phyloP scores from a whole-genome alignment of 306 rosid species.

The Fagus crenata region DNA sequence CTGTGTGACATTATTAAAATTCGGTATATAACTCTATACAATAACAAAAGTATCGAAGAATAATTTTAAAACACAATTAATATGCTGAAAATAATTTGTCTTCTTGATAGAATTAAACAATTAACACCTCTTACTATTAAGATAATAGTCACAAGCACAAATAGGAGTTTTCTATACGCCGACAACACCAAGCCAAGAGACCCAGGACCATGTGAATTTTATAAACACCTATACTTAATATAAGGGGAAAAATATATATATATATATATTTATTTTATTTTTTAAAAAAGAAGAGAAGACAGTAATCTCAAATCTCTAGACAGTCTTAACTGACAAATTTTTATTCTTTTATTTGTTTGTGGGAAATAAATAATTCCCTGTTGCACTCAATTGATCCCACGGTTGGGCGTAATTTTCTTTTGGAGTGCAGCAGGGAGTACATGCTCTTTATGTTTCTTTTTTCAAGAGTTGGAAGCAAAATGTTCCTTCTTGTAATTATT shows the following conservation, averaged over 20 bases:
- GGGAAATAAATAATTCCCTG: neutral
- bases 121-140: neutral
- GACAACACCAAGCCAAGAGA: slow-evolving; percentile 3
- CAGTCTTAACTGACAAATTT: neutral
- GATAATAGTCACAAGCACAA: neutral
- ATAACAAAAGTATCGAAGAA: neutral
- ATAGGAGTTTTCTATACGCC: neutral
- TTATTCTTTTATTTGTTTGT: neutral
- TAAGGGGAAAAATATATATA: neutral
- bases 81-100: neutral
- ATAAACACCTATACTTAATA: neutral
- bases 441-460: neutral
- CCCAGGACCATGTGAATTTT: neutral
- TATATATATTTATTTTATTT: too few species aligned
- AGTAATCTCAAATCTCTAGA: slow-evolving; percentile 5
- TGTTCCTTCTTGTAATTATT: too few species aligned
- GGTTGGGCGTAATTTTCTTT: too few species aligned
- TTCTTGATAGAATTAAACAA: neutral
- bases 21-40: too few species aligned
- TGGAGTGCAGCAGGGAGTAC: neutral
- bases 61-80: neutral
- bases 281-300: neutral
- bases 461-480: too few species aligned
- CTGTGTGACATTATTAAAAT: too few species aligned
- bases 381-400: too few species aligned